A percentile compares a stretch with the other conserved stretches of the same genome.
Conservation (phyloP, 805 yeast species). For the Candida broadrunensis region DNA sequence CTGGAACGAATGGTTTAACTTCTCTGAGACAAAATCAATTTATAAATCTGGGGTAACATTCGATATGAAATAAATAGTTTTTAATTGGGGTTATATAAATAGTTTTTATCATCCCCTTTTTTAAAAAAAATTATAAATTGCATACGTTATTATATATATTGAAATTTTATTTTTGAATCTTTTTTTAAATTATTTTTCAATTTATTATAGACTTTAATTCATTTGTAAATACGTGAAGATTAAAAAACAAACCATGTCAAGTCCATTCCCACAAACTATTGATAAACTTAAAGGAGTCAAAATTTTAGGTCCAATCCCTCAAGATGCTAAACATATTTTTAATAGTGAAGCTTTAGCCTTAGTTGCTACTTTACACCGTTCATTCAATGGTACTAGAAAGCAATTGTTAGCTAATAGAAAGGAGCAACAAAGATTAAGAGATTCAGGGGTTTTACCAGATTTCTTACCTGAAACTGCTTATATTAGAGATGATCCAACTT, state of each 20-base stretch:
- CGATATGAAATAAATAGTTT: too few relatives aligned
- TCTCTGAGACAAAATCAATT: background rate
- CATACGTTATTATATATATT: too few relatives aligned
- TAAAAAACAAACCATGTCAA: conserved; percentile 19
- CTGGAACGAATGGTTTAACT: background rate
- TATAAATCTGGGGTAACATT: background rate
- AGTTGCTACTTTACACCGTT: conserved; percentile 69
- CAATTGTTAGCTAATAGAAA: conserved; percentile 61
- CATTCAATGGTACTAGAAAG: conserved; percentile 62
- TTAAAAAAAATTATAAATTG: too few relatives aligned
- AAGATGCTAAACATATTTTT: conserved; percentile 51
- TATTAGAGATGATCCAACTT: conserved; percentile 68
- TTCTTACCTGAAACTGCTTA: conserved; percentile 66
- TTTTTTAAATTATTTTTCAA: too few relatives aligned
- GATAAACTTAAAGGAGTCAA: conserved; percentile 51
- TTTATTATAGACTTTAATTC: too few relatives aligned
- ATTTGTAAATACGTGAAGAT: too few relatives aligned
- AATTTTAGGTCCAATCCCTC: conserved; percentile 50
- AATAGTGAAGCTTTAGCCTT: conserved; percentile 64
- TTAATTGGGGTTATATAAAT: background rate
- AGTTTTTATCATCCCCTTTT: background rate
- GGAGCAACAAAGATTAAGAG: conserved; percentile 57
- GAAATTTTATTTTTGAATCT: too few relatives aligned
- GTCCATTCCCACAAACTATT: conserved; percentile 44
- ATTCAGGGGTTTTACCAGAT: conserved; percentile 58